These are phyloP conservation scores for Fagopyrum homotropicum DNA, from an alignment of 148 eudicot genomes.

Conservation along the genomic window DNA sequence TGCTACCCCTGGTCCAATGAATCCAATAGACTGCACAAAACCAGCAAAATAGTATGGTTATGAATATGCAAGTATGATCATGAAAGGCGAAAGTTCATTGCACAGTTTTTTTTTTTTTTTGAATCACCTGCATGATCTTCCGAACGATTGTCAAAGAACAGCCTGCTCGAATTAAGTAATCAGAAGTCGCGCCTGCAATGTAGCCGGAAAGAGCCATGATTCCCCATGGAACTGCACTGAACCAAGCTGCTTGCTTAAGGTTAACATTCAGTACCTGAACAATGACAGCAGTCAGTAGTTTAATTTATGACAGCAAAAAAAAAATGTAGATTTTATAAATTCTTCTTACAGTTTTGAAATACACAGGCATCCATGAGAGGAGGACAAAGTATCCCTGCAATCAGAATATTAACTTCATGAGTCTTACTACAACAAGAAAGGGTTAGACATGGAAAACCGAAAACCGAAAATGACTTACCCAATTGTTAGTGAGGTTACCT, in stretches of 20 bases:
- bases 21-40: slow-evolving; percentile 69
- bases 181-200: slow-evolving; percentile 71
- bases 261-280: slow-evolving; percentile 71
- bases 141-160: slow-evolving; percentile 58
- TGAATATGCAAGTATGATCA: neutral
- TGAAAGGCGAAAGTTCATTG: neutral
- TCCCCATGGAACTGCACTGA: slow-evolving; percentile 98
- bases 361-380: slow-evolving; percentile 97
- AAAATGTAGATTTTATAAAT: neutral
- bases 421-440: neutral
- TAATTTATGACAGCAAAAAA: no score
- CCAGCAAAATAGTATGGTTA: neutral
- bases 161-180: slow-evolving; percentile 61
- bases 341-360: slow-evolving; percentile 79
- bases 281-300: neutral
- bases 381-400: slow-evolving; percentile 98
- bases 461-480: slow-evolving; percentile 40
- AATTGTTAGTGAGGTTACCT: slow-evolving; percentile 84
- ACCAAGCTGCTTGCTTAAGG: slow-evolving; percentile 95
- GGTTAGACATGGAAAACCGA: neutral
- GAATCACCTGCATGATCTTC: slow-evolving; percentile 78
- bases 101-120: neutral
- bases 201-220: slow-evolving; percentile 90
- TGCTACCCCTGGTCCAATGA: slow-evolving; percentile 82
- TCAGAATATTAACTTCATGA: neutral